A percentile compares a stretch with the other conserved stretches of the same genome.
phyloP scores from a whole-genome alignment of 768 basidiomycete genomes.

The Xerocomellus intermedius region DNA sequence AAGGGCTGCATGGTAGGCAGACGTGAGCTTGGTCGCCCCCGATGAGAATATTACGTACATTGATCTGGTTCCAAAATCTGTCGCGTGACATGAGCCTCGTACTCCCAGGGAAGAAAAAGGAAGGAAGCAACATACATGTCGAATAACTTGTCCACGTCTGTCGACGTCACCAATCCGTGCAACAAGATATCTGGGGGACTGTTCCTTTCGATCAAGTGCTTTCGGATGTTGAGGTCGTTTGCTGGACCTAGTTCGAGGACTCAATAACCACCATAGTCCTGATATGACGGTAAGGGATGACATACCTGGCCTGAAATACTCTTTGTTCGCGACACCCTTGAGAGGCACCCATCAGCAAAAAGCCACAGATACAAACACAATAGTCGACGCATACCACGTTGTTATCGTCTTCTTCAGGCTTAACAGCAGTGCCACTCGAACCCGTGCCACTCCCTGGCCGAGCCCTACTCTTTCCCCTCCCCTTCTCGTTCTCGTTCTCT shows the following conservation, averaged over 20 bases:
- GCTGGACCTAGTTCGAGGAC: slow-evolving; percentile 52
- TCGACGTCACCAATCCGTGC: slow-evolving; percentile 73
- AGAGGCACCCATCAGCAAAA: slow-evolving; percentile 13
- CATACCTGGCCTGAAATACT: slow-evolving; percentile 75
- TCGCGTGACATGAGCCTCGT: neutral
- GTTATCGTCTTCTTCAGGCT: slow-evolving; percentile 55
- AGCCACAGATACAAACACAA: neutral
- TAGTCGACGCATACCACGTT: slow-evolving; percentile 48
- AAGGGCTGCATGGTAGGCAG: slow-evolving; percentile 41
- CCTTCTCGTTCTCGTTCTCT: slow-evolving; percentile 42
- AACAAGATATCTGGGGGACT: slow-evolving; percentile 80
- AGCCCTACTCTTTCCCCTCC: slow-evolving; percentile 38
- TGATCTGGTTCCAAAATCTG: slow-evolving; percentile 71
- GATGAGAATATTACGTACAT: slow-evolving; percentile 43
- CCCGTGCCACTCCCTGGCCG: slow-evolving; percentile 24
- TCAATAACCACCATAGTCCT: neutral
- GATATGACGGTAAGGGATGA: neutral
- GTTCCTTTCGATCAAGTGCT: slow-evolving; percentile 71
- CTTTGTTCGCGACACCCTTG: slow-evolving; percentile 78
- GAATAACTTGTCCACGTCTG: slow-evolving; percentile 82
- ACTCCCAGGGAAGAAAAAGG: neutral
- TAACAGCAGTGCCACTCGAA: slow-evolving; percentile 5
- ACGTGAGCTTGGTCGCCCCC: neutral
- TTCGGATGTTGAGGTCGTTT: slow-evolving; percentile 66
- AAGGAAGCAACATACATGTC: slow-evolving; percentile 56